phyloP scores from a whole-genome alignment of 306 rosid genomes.

The Canavalia ensiformis region DNA sequence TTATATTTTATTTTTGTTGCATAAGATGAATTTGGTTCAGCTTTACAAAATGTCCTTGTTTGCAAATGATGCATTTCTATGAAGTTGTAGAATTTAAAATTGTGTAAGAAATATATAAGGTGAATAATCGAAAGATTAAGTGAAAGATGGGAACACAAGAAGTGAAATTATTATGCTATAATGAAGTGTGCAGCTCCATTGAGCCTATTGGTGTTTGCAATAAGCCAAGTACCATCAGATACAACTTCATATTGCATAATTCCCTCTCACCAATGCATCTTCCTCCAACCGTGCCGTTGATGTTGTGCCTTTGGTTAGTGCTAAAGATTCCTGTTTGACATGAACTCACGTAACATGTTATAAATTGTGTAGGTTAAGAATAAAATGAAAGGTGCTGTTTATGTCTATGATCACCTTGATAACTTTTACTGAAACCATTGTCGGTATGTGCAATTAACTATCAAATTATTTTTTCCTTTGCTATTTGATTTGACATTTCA shows the following conservation, averaged over 20 bases:
- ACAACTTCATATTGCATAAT: too few species aligned
- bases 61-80: not conserved
- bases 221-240: too few species aligned
- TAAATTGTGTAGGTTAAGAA: slow-evolving; percentile 72
- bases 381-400: slow-evolving; percentile 77
- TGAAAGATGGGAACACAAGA: too few species aligned
- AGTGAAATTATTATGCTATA: not conserved
- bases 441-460: slow-evolving; percentile 55
- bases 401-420: slow-evolving; percentile 82
- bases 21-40: not conserved
- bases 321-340: not conserved
- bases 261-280: too few species aligned
- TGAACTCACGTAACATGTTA: slow-evolving; percentile 10
- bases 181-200: too few species aligned
- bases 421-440: slow-evolving; percentile 92
- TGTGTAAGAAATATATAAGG: not conserved
- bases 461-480: not conserved
- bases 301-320: not conserved
- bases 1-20: not conserved
- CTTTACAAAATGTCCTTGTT: not conserved
- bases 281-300: too few species aligned
- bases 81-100: not conserved
- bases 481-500: slow-evolving; percentile 15
- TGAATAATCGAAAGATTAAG: too few species aligned
- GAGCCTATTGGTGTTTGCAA: too few species aligned